Evolutionary conservation across 2,329 filamentous ascomycete species (phyloP).

Genomic region (Colletotrichum sansevieriae): DNA sequence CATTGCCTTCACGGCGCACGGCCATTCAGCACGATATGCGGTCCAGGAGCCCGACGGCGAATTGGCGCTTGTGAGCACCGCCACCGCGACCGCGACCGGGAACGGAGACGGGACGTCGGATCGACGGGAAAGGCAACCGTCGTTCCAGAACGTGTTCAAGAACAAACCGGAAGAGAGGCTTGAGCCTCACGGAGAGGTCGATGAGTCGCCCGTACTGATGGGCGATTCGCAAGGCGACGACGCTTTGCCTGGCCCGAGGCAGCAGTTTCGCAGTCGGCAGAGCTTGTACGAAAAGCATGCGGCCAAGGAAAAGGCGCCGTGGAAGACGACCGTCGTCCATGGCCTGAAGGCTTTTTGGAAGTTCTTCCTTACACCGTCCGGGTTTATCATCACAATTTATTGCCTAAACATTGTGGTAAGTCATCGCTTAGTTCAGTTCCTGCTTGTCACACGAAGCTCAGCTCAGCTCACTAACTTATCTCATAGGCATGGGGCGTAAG

Average conservation of each 20-base stretch:
- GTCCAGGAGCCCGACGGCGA: slow-evolving; percentile 45
- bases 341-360: slow-evolving; percentile 48
- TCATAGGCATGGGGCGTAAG: slow-evolving; percentile 46
- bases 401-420: slow-evolving; percentile 48
- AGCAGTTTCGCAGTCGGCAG: slow-evolving; percentile 41
- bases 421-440: background rate
- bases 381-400: slow-evolving; percentile 49
- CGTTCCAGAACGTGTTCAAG: slow-evolving; percentile 15
- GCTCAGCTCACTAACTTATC: background rate
- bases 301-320: slow-evolving; percentile 44
- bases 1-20: slow-evolving; percentile 48
- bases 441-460: background rate
- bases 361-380: slow-evolving; percentile 47
- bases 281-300: slow-evolving; percentile 44
- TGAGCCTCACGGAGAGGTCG: background rate
- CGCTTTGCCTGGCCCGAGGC: background rate
- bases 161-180: background rate
- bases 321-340: slow-evolving; percentile 45
- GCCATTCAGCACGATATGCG: slow-evolving; percentile 47
- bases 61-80: slow-evolving; percentile 44
- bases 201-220: background rate
- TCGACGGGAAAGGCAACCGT: slow-evolving; percentile 9
- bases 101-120: slow-evolving; percentile 39
- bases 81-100: slow-evolving; percentile 39
- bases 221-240: slow-evolving; percentile 5